Conservation (phyloP, 768 basidiomycete species). For the Agaricus subrufescens region DNA sequence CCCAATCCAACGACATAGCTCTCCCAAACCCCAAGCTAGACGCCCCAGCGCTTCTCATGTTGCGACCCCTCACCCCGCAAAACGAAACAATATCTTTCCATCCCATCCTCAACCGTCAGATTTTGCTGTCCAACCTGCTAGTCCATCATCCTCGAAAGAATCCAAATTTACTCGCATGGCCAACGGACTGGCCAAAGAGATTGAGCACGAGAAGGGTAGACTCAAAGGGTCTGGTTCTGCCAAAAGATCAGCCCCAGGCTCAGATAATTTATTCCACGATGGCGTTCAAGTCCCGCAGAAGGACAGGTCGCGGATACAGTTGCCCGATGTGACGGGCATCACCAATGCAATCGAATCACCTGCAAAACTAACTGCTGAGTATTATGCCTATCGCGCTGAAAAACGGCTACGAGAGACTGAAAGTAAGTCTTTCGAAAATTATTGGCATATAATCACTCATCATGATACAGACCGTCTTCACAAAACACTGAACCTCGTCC, state of each 20-base stretch:
- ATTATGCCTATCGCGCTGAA: constrained; percentile 43
- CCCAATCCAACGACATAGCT: constrained; percentile 19
- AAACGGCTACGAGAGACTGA: constrained; percentile 54
- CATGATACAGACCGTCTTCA: constrained; percentile 49
- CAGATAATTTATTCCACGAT: constrained; percentile 36
- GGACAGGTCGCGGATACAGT: constrained; percentile 39
- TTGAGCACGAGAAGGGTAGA: constrained; percentile 32
- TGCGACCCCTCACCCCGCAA: constrained; percentile 30
- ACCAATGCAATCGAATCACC: constrained; percentile 78
- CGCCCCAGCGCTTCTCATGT: constrained; percentile 7
- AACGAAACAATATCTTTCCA: constrained; percentile 23
- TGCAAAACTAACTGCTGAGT: constrained; percentile 47
- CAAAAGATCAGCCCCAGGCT: constrained; percentile 4
- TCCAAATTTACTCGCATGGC: constrained; percentile 63
- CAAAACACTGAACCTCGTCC: constrained; percentile 57
- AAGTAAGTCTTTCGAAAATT: constrained; percentile 35
- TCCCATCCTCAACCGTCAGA: constrained; percentile 37
- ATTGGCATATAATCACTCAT: background rate
- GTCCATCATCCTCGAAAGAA: constrained; percentile 42
- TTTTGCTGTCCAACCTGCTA: constrained; percentile 54
- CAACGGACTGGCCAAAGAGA: constrained; percentile 49
- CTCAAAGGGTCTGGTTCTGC: constrained; percentile 4
- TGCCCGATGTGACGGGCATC: constrained; percentile 83
- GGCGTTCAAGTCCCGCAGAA: constrained; percentile 18
- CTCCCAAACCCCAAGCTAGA: constrained; percentile 9